A percentile compares a stretch with the other conserved stretches of the same genome.
These are phyloP conservation scores for Arthrocladium fulminans DNA, from an alignment of 2,329 filamentous ascomycete genomes.

Conservation along the genomic window DNA sequence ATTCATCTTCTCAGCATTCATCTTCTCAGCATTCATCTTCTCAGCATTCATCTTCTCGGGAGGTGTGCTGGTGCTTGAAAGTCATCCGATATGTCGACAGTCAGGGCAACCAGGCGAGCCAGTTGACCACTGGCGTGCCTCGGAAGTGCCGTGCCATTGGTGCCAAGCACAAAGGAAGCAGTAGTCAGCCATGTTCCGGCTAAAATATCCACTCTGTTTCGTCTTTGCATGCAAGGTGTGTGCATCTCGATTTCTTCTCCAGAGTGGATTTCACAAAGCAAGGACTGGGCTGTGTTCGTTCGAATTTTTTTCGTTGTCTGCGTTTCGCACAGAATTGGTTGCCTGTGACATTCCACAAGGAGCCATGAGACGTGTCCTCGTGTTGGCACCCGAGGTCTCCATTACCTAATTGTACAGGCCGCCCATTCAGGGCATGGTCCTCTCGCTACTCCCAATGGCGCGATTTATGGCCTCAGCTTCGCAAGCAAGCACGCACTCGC, in stretches of 20 bases:
- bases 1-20: too few relatives aligned
- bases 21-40: too few relatives aligned
- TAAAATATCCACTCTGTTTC: neutral
- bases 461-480: neutral
- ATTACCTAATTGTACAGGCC: neutral
- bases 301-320: constrained; percentile 1
- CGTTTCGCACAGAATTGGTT: constrained; percentile 8
- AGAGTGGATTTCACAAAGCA: too few relatives aligned
- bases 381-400: too few relatives aligned
- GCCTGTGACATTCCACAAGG: constrained; percentile 7
- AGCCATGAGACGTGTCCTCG: too few relatives aligned
- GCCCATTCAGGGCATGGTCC: neutral
- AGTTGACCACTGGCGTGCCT: neutral
- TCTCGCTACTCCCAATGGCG: neutral
- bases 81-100: neutral
- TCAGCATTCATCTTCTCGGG: too few relatives aligned
- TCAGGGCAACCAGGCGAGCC: neutral
- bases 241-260: too few relatives aligned
- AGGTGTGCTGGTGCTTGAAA: too few relatives aligned
- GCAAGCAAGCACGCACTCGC: constrained; percentile 7
- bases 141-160: neutral
- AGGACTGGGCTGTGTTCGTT: neutral
- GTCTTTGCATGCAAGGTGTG: neutral
- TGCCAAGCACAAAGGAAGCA: neutral
- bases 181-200: too few relatives aligned